Percentiles rank a stretch among this genome's conserved stretches.
These are phyloP conservation scores for Fusarium luffae DNA, from an alignment of 2,329 filamentous ascomycete genomes.

Conservation along the genomic window DNA sequence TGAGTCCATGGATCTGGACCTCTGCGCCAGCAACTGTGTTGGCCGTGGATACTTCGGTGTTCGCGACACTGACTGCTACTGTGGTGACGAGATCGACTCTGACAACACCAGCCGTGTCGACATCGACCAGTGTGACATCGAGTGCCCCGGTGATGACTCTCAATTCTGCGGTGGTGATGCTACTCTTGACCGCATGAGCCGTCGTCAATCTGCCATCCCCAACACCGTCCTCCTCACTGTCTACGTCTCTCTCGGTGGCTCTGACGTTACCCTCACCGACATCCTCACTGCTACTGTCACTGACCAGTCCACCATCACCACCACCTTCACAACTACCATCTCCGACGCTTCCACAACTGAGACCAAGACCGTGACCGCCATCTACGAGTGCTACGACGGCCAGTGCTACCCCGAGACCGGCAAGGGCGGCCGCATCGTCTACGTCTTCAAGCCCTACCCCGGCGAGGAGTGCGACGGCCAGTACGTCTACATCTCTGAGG, in stretches of 20 bases:
- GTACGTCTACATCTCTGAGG: constrained; percentile 33
- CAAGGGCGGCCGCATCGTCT: constrained; percentile 13
- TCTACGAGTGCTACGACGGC: constrained; percentile 35
- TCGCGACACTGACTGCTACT: constrained; percentile 39
- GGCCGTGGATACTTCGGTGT: constrained; percentile 44
- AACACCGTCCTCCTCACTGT: constrained; percentile 41
- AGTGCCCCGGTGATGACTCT: constrained; percentile 38
- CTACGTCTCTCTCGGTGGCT: constrained; percentile 24
- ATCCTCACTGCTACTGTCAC: constrained; percentile 32
- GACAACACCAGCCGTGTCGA: constrained; percentile 19
- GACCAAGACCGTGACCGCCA: constrained; percentile 34
- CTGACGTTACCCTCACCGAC: constrained; percentile 6
- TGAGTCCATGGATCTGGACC: constrained; percentile 40
- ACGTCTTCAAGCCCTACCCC: constrained; percentile 37
- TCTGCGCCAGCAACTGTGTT: constrained; percentile 42
- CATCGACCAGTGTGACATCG: constrained; percentile 23
- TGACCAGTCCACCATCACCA: constrained; percentile 33
- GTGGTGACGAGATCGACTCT: constrained; percentile 32
- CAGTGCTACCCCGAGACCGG: constrained; percentile 26
- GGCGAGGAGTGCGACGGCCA: constrained; percentile 35
- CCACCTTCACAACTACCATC: constrained; percentile 34
- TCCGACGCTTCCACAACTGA: constrained; percentile 18
- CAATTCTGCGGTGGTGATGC: constrained; percentile 40
- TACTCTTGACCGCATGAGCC: constrained; percentile 20
- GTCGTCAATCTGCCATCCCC: constrained; percentile 33